A percentile compares a stretch with the other conserved stretches of the same genome.
Conservation (phyloP, 495 filamentous ascomycete genomes). For the Penicillium atrosanguineum region DNA sequence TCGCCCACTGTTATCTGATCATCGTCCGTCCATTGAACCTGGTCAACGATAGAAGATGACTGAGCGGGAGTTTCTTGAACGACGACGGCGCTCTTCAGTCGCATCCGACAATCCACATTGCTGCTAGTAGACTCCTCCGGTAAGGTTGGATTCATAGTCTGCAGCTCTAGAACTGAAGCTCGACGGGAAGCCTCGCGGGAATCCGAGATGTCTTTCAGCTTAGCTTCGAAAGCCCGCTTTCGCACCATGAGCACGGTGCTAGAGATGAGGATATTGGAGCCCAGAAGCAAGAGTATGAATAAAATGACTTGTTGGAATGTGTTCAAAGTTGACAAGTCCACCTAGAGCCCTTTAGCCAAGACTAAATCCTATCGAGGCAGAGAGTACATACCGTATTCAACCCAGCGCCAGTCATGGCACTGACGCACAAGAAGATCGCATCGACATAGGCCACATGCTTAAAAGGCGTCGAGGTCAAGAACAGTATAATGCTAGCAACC, state of each 20-base stretch:
- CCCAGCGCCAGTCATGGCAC: conserved; percentile 78
- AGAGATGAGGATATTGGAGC: conserved; percentile 54
- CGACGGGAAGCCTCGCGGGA: conserved; percentile 28
- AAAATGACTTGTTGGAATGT: conserved; percentile 76
- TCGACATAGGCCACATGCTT: conserved; percentile 69
- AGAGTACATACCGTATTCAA: conserved; percentile 59
- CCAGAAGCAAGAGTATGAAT: conserved; percentile 69
- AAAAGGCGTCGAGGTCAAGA: conserved; percentile 59
- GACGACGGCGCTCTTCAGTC: neutral
- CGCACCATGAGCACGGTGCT: conserved; percentile 52
- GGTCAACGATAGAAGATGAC: conserved; percentile 7
- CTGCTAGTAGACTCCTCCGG: conserved; percentile 1
- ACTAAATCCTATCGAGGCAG: neutral
- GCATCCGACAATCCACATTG: neutral
- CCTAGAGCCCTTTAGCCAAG: conserved; percentile 23
- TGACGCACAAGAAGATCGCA: conserved; percentile 71
- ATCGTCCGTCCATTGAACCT: conserved; percentile 25
- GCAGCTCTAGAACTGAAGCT: conserved; percentile 10
- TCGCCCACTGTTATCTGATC: conserved; percentile 35
- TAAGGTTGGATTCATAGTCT: neutral
- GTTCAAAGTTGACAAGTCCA: conserved; percentile 67
- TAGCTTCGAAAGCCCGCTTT: conserved; percentile 66
- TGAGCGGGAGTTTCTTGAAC: conserved; percentile 3
- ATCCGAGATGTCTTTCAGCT: conserved; percentile 58
- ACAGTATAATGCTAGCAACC: conserved; percentile 70